These are phyloP conservation scores for Pythium insidiosum DNA, from an alignment of 352 stramenopile species.

Conservation along the genomic window DNA sequence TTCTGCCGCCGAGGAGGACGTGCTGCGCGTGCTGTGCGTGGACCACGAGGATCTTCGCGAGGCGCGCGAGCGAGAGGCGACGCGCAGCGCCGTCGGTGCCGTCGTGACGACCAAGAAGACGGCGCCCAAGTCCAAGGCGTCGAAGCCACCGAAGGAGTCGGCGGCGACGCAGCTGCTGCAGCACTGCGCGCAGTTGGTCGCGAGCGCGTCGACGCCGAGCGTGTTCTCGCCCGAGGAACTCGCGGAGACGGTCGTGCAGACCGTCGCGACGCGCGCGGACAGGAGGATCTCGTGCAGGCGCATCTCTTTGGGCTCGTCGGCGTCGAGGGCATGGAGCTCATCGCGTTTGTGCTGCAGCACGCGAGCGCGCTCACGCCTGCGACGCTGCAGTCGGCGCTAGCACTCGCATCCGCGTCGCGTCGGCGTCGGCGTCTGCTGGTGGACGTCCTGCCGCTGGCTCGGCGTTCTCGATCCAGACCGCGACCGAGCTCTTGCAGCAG, in stretches of 20 bases:
- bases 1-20: conserved; percentile 8
- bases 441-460: conserved; percentile 20
- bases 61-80: conserved; percentile 45
- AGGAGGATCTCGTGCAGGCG: conserved; percentile 54
- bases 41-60: conserved; percentile 41
- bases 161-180: conserved; percentile 31
- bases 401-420: background rate
- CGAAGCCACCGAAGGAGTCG: conserved; percentile 3
- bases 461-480: conserved; percentile 64
- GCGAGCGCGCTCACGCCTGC: conserved; percentile 26
- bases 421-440: background rate
- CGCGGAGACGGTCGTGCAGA: conserved; percentile 62
- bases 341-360: conserved; percentile 66
- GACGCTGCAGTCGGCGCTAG: conserved; percentile 23
- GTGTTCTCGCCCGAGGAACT: conserved; percentile 62
- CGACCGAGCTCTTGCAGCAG: conserved; percentile 44
- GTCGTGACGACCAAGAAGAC: conserved; percentile 31
- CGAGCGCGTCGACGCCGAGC: conserved; percentile 25
- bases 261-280: conserved; percentile 29
- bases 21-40: conserved; percentile 44
- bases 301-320: conserved; percentile 79
- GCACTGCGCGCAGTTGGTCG: conserved; percentile 28
- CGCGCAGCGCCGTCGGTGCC: conserved; percentile 27
- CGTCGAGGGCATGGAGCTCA: conserved; percentile 82
- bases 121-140: conserved; percentile 8